Conservation (phyloP, 306 rosid genomes). For the Vigna hirtella region DNA sequence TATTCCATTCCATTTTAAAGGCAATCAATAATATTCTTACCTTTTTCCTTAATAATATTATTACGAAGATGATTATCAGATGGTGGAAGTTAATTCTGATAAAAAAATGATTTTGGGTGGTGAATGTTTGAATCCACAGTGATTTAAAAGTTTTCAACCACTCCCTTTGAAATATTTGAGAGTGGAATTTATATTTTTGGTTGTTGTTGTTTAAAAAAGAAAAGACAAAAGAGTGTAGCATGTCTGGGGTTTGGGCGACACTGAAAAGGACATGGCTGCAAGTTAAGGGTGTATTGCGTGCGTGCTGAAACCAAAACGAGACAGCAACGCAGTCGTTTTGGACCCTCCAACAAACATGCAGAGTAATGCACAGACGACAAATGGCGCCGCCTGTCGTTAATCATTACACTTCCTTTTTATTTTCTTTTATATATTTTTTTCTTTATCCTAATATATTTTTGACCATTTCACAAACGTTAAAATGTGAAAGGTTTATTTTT, state of each 20-base stretch:
- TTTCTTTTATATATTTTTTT: neutral
- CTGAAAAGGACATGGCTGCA: slow-evolving; percentile 40
- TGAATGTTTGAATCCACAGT: too few species aligned
- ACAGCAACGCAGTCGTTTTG: slow-evolving; percentile 38
- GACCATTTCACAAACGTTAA: too few species aligned
- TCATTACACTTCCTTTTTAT: neutral
- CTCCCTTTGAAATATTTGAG: neutral
- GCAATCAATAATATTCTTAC: too few species aligned
- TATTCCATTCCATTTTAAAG: neutral
- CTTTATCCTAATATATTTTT: too few species aligned
- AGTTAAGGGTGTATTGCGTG: slow-evolving; percentile 1
- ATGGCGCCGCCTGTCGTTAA: slow-evolving; percentile 24
- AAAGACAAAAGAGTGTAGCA: neutral
- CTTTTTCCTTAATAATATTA: too few species aligned
- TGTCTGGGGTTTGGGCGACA: slow-evolving; percentile 45
- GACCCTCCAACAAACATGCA: neutral
- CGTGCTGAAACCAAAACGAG: neutral
- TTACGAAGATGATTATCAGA: too few species aligned
- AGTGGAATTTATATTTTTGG: neutral
- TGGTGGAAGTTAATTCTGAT: too few species aligned
- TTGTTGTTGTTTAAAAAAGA: neutral
- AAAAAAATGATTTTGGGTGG: too few species aligned
- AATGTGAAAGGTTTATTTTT: too few species aligned
- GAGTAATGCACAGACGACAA: neutral
- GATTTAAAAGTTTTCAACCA: neutral